Evolutionary conservation across 1,139 yeast genomes (phyloP), one percentile per base, ranked within the genome.

Genomic region (Hyphopichia buzzinii): DNA sequence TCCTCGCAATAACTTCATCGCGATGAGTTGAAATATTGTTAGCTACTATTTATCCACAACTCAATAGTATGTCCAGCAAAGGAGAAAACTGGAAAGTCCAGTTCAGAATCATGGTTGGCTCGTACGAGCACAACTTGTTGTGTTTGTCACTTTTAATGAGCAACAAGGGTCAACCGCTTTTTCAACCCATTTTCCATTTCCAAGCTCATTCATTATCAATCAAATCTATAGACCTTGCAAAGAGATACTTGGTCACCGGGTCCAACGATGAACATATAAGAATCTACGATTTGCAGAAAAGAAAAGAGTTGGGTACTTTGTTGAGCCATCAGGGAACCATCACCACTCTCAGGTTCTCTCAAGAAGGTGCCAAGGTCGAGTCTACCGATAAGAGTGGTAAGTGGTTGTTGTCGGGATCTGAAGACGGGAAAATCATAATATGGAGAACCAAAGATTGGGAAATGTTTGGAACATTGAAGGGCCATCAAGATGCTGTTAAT

Each of bases 401-500:
- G 55, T 92, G 97, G 97, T 69, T 92, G 33, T 63, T 94, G 30
- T 84, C 95, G 13, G 96, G 95, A 0, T 86, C 92, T 4, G 96
- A 86, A 38, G 98, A 92, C 57, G 95, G 96, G 28, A 84, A 81
- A 44, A 82, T 94, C 37, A 79, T 88, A 42, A 77, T 92, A 36
- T 92, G 98, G 98, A 75, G 98, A 60, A 84, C 94, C 4, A 88
- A 87, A 56, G 98, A 94, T 60, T 92, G 99, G 99, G 97, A 92
- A 55, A 74, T 81, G 33, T 81, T 88, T 56, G 95, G 94, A 3
- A 81, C 83, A 17, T 68, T 94, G 57, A 89, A 89, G 62, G 97
- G 96, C 4, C 97, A 89, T 57, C 71, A 71, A 19, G 89, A 79
- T 19, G 72, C 82, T 38, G 76, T 94, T 29, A 84, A 84, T 49